These are phyloP conservation scores for Rhodotorula kratochvilovae DNA, from an alignment of 768 basidiomycete genomes.

Conservation along the genomic window DNA sequence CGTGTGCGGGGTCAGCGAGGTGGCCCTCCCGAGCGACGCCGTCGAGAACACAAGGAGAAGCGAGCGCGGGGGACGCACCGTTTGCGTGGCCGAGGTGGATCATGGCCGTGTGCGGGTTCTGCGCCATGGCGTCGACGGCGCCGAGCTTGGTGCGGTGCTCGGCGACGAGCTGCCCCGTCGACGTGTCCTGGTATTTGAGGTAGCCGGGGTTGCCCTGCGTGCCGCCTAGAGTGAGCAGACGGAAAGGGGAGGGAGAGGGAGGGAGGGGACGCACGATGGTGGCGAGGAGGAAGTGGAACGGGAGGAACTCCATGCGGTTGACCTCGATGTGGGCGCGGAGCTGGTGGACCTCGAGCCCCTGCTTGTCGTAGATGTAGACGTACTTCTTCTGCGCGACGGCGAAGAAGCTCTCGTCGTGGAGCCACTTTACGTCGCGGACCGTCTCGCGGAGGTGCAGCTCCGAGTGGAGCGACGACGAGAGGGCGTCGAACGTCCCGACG, in stretches of 20 bases:
- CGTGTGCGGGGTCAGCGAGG: no score
- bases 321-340: constrained; percentile 81
- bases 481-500: constrained; percentile 90
- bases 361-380: constrained; percentile 89
- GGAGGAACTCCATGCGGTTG: constrained; percentile 81
- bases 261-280: constrained; percentile 74
- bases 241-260: not conserved
- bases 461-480: constrained; percentile 73
- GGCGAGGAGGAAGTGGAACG: constrained; percentile 90
- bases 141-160: constrained; percentile 89
- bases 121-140: constrained; percentile 74
- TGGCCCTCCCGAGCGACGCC: no score
- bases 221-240: not conserved
- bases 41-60: not conserved
- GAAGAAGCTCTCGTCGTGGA: constrained; percentile 87
- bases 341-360: constrained; percentile 86
- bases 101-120: constrained; percentile 89
- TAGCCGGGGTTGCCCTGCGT: constrained; percentile 79
- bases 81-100: constrained; percentile 92
- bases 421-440: constrained; percentile 84
- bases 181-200: constrained; percentile 94
- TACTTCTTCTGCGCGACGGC: constrained; percentile 96
- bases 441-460: constrained; percentile 87
- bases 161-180: constrained; percentile 78
- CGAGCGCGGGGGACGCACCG: constrained; percentile 52